These are phyloP conservation scores for Mimosa bimucronata DNA, from an alignment of 306 rosid genomes.

Conservation along the genomic window DNA sequence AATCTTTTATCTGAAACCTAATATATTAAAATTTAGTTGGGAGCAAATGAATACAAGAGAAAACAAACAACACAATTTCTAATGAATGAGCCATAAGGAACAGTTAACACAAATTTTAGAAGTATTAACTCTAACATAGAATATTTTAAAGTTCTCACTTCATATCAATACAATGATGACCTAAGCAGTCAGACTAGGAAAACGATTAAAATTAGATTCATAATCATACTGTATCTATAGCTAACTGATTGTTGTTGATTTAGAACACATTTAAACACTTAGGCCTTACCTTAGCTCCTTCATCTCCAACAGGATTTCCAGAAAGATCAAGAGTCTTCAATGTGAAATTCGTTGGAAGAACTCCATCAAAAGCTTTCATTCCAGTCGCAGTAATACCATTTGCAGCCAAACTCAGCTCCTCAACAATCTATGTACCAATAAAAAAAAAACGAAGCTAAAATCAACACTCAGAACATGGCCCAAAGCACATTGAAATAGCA, in stretches of 20 bases:
- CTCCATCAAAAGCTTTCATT: slow-evolving; percentile 89
- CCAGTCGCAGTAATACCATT: slow-evolving; percentile 96
- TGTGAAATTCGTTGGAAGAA: slow-evolving; percentile 86
- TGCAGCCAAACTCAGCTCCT: slow-evolving; percentile 94
- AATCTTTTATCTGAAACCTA: background rate
- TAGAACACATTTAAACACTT: slow-evolving; percentile 24
- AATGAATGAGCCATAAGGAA: background rate
- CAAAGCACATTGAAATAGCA: slow-evolving; percentile 26
- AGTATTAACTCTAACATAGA: background rate
- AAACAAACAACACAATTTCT: background rate
- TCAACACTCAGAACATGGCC: slow-evolving; percentile 28
- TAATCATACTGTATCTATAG: background rate
- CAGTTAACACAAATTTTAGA: background rate
- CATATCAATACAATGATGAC: background rate
- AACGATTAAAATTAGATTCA: background rate
- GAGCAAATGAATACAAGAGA: background rate
- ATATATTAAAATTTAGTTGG: background rate
- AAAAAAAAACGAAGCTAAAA: background rate
- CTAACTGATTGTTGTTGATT: background rate
- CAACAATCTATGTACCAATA: slow-evolving; percentile 67
- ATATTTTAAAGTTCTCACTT: background rate
- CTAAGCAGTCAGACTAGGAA: slow-evolving; percentile 10
- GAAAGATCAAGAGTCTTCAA: slow-evolving; percentile 91
- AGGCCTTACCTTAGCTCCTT: slow-evolving; percentile 78
- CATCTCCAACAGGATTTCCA: slow-evolving; percentile 96